Percentiles rank a stretch among this genome's conserved stretches.
Evolutionary conservation across 805 yeast species (phyloP).

Genomic region (Priceomyces haplophilus): DNA sequence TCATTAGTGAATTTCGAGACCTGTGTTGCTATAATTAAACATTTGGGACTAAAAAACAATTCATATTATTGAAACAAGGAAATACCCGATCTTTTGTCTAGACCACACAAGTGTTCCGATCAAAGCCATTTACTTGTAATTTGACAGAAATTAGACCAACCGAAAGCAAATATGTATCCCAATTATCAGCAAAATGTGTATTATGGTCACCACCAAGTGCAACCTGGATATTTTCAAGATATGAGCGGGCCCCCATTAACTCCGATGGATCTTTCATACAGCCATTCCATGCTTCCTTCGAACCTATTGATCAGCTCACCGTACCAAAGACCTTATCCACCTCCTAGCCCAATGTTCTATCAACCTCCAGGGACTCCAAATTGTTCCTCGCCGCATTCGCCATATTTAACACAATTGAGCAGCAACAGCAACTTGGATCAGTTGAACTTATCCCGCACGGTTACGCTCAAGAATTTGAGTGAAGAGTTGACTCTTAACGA

Average conservation of each 20-base stretch:
- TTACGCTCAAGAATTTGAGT: conserved; percentile 29
- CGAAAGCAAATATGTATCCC: conserved; percentile 2
- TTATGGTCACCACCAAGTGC: conserved; percentile 1
- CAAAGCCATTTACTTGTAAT: background rate
- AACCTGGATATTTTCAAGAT: conserved; percentile 4
- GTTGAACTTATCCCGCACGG: conserved; percentile 36
- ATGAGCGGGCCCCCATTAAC: conserved; percentile 22
- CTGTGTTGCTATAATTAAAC: background rate
- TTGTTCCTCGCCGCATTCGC: conserved; percentile 9
- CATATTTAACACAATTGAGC: conserved; percentile 14
- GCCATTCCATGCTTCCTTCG: conserved; percentile 60
- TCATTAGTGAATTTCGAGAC: background rate
- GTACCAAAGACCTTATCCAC: conserved; percentile 25
- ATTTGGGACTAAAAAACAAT: too few relatives aligned
- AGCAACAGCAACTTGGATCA: conserved; percentile 26
- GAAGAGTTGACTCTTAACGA: conserved; percentile 24
- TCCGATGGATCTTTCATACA: conserved; percentile 59
- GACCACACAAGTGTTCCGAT: background rate
- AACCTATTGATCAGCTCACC: conserved; percentile 62
- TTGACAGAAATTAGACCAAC: too few relatives aligned
- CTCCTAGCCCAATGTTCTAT: conserved; percentile 5
- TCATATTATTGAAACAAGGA: too few relatives aligned
- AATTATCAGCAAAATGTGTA: conserved; percentile 6
- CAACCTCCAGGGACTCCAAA: conserved; percentile 12
- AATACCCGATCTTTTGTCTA: too few relatives aligned